A percentile compares a stretch with the other conserved stretches of the same genome.
These are phyloP conservation scores for Amanita phalloides DNA, from an alignment of 768 basidiomycete genomes.

Conservation along the genomic window DNA sequence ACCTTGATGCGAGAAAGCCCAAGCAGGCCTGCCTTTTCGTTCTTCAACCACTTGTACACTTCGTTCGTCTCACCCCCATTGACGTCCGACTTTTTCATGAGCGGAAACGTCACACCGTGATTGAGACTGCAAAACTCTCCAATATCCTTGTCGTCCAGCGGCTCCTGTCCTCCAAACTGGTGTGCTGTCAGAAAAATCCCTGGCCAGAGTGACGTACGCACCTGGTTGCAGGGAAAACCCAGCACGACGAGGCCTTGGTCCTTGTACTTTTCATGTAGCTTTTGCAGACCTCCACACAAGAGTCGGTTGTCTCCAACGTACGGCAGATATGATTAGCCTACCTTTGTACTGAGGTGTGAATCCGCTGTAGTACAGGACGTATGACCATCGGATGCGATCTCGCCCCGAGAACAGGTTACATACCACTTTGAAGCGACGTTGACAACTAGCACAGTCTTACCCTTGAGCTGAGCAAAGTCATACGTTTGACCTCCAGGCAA, in stretches of 20 bases:
- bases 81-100: slow-evolving; percentile 91
- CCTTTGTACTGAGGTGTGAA: slow-evolving; percentile 74
- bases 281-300: slow-evolving; percentile 42
- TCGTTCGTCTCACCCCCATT: slow-evolving; percentile 81
- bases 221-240: slow-evolving; percentile 90
- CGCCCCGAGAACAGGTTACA: slow-evolving; percentile 6
- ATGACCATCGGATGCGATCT: background rate
- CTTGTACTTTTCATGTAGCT: slow-evolving; percentile 73
- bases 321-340: no score
- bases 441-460: slow-evolving; percentile 70
- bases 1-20: slow-evolving; percentile 64
- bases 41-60: slow-evolving; percentile 80
- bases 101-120: slow-evolving; percentile 82
- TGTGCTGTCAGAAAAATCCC: background rate
- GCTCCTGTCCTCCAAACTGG: slow-evolving; percentile 82
- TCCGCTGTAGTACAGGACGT: slow-evolving; percentile 34
- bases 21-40: slow-evolving; percentile 61
- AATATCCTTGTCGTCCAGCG: slow-evolving; percentile 69
- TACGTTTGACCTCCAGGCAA: slow-evolving; percentile 43
- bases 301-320: no score
- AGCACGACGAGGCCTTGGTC: slow-evolving; percentile 67
- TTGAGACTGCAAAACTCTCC: slow-evolving; percentile 67
- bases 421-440: slow-evolving; percentile 74
- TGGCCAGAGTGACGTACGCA: slow-evolving; percentile 14
- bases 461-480: slow-evolving; percentile 60